phyloP scores from a whole-genome alignment of 2,329 filamentous ascomycete genomes.

The Coniochaeta ligniaria region DNA sequence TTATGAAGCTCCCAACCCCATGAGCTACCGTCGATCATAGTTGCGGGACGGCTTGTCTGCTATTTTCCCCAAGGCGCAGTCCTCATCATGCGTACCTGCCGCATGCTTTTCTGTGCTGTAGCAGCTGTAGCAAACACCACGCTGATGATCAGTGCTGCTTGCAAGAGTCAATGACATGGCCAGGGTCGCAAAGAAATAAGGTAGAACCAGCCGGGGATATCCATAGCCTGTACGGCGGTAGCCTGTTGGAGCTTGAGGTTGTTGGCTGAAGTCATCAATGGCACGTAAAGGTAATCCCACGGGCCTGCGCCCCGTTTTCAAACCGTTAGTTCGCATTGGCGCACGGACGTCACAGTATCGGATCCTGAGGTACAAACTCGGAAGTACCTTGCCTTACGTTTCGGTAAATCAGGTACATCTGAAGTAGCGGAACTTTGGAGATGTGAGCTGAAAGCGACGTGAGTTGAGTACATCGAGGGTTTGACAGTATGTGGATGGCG shows the following conservation, averaged over 20 bases:
- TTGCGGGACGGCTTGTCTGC: not conserved
- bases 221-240: not conserved
- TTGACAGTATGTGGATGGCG: too few species aligned
- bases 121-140: not conserved
- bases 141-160: not conserved
- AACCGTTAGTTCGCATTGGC: not conserved
- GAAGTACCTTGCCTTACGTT: not conserved
- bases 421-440: too few species aligned
- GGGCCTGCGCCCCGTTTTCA: not conserved
- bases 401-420: too few species aligned
- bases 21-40: not conserved
- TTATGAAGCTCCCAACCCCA: not conserved
- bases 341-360: not conserved
- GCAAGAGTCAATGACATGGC: not conserved
- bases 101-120: not conserved
- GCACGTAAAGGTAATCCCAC: not conserved
- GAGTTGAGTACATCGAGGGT: not conserved
- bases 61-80: not conserved
- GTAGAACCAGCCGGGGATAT: not conserved
- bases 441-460: not conserved
- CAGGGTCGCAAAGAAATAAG: not conserved
- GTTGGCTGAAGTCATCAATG: conserved; percentile 1
- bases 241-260: not conserved
- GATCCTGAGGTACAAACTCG: not conserved
- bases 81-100: not conserved